Percentiles rank a stretch among this genome's conserved stretches.
phyloP scores from a whole-genome alignment of 2,329 filamentous ascomycete genomes.

The Trichoderma breve region DNA sequence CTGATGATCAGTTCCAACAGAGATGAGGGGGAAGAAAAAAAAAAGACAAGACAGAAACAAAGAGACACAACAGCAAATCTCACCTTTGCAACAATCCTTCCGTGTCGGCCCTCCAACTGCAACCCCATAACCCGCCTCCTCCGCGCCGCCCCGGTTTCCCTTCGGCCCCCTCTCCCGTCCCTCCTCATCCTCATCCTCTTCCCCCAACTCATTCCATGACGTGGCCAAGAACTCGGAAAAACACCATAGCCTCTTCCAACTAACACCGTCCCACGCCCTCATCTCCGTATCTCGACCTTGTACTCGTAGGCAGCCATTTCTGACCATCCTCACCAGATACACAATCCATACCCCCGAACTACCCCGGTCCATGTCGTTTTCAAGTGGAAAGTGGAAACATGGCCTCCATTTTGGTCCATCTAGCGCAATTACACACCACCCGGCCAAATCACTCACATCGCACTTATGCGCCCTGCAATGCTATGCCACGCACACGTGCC shows the following conservation, averaged over 20 bases:
- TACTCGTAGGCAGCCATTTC: background rate
- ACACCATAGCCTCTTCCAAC: background rate
- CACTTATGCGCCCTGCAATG: conserved; percentile 23
- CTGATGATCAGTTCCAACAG: background rate
- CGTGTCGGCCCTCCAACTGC: background rate
- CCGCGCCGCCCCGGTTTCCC: conserved; percentile 7
- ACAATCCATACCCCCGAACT: background rate
- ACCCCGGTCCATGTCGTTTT: background rate
- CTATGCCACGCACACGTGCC: conserved; percentile 26
- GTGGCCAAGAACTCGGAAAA: background rate
- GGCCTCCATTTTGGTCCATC: background rate
- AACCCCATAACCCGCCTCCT: background rate
- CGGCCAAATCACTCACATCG: conserved; percentile 19
- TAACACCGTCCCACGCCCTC: background rate
- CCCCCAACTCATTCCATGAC: background rate
- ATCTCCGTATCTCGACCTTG: background rate
- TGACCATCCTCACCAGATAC: background rate
- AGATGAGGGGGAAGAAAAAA: background rate
- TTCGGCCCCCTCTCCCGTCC: background rate
- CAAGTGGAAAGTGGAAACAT: background rate
- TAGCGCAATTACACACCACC: conserved; percentile 7
- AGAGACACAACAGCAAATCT: background rate
- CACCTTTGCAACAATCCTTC: background rate
- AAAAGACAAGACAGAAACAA: background rate
- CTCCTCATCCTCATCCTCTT: background rate